These are phyloP conservation scores for Albizia julibrissin DNA, from an alignment of 306 rosid species.

Conservation along the genomic window DNA sequence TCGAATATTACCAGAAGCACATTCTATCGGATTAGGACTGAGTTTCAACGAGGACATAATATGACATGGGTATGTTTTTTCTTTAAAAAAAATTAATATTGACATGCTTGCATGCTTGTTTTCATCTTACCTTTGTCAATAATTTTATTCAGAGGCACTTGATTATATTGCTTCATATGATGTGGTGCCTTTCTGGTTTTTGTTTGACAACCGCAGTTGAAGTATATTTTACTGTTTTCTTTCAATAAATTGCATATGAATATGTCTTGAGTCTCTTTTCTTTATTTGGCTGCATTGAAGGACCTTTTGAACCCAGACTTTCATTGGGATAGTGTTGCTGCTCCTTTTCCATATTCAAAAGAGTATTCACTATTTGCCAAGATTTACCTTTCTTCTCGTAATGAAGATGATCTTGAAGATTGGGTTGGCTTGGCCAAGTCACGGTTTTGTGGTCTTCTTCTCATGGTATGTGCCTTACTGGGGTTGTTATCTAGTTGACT, in stretches of 20 bases:
- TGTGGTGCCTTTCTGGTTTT: background rate
- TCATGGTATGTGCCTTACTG: constrained; percentile 37
- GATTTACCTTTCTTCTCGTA: constrained; percentile 39
- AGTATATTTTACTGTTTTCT: background rate
- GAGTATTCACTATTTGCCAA: constrained; percentile 38
- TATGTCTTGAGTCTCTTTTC: constrained; percentile 15
- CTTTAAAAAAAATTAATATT: background rate
- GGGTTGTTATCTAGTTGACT: background rate
- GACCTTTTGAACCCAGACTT: constrained; percentile 43
- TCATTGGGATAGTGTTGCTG: constrained; percentile 40
- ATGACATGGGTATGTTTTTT: constrained; percentile 46
- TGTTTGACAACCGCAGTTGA: background rate
- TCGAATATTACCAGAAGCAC: constrained; percentile 50
- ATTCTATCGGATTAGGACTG: constrained; percentile 40
- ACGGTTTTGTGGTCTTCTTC: constrained; percentile 44
- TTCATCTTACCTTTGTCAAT: background rate
- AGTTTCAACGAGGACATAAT: constrained; percentile 41
- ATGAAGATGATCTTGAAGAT: constrained; percentile 40
- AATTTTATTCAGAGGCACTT: constrained; percentile 4
- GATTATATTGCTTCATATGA: background rate
- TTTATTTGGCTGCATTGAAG: constrained; percentile 36
- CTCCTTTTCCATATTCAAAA: constrained; percentile 44
- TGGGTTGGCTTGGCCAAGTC: constrained; percentile 58
- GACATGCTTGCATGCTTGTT: constrained; percentile 6
- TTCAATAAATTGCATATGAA: background rate